Base-by-base conservation (phyloP, 2,329 filamentous ascomycete genomes). In the Ophiosphaerella herpotricha region DNA sequence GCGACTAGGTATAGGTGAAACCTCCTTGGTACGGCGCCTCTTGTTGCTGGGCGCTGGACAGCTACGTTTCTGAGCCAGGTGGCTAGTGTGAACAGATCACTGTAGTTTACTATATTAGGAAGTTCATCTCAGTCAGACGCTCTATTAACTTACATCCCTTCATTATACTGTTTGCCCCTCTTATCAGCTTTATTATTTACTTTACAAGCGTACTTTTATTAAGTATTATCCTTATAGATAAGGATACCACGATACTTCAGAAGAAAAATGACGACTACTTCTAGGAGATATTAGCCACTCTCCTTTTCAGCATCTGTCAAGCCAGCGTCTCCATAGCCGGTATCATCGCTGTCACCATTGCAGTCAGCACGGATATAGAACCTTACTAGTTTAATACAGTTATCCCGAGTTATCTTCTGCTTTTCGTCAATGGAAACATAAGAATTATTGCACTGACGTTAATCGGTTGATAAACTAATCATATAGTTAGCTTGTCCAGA, bases 171-270 rank as follows among this genome's bases (percentile, higher is more conserved):
- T 49, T 16, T 34, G 21, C n/a, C n/a, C n/a, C 51, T 39, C 38
- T 51, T 51, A 46, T 48, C 33, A 34, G 52, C 32, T 55, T 51
- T 37, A 32, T 43, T 42, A 18, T 45, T 40, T 55, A 33, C 42
- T 51, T 55, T 33, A 26, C 36, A 33, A 16, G 32, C 38, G 32
- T 42, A 43, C 45, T 49, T 39, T 26, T 55, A 33, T 40, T 51
- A 35, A 55, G 48, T 37, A 33, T 51, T 13, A 34, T 44, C 21
- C 52, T 55, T 24, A 51, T 51, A 39, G 48, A 45, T 45, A 24
- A 35, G 24, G 33, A 55, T 49, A 35, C 40, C 24, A 12, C 23
- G 41, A 37, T 38, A 45, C n/a, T n/a, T n/a, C 13, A 40, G 31
- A 51, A 43, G 39, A 18, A 47, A 41, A 46, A 46, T n/a, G 21